Conservation (phyloP, 768 basidiomycete genomes). For the Serendipita sp. region DNA sequence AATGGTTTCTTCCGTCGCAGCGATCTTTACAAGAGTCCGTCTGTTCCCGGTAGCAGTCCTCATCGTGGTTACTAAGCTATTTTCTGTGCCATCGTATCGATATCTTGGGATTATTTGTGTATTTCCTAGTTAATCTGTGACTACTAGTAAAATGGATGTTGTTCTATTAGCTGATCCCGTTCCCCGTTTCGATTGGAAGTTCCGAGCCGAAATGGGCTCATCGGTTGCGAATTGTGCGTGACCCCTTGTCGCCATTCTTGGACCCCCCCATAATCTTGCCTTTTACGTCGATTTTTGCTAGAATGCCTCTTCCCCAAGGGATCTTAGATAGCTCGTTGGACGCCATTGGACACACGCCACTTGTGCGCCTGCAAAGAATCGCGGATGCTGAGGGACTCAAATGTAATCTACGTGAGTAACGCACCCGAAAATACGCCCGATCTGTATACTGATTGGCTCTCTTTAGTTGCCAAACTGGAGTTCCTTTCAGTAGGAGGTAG, state of each 20-base stretch:
- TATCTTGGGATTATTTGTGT: not conserved
- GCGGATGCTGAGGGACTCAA: conserved; percentile 56
- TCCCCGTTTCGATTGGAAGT: not conserved
- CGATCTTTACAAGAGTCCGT: not conserved
- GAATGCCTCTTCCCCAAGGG: not conserved
- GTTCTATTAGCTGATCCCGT: no score
- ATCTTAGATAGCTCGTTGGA: conserved; percentile 68
- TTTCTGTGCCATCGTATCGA: not conserved
- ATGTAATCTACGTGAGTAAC: conserved; percentile 71
- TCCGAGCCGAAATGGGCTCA: not conserved
- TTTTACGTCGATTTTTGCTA: not conserved
- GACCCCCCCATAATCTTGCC: no score
- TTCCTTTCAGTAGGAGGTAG: conserved; percentile 84
- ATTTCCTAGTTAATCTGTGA: no score
- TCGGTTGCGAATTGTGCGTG: not conserved
- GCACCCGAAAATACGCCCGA: not conserved
- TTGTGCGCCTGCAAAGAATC: conserved; percentile 71
- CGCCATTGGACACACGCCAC: conserved; percentile 80
- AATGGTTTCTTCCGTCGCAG: not conserved
- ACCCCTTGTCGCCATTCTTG: no score
- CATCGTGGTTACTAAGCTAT: not conserved
- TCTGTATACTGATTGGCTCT: not conserved
- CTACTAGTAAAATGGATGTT: no score
- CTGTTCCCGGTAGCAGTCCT: not conserved
- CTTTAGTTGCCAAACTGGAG: conserved; percentile 73